Conservation (phyloP, 441 rosid species). For the Gossypium aridum region DNA sequence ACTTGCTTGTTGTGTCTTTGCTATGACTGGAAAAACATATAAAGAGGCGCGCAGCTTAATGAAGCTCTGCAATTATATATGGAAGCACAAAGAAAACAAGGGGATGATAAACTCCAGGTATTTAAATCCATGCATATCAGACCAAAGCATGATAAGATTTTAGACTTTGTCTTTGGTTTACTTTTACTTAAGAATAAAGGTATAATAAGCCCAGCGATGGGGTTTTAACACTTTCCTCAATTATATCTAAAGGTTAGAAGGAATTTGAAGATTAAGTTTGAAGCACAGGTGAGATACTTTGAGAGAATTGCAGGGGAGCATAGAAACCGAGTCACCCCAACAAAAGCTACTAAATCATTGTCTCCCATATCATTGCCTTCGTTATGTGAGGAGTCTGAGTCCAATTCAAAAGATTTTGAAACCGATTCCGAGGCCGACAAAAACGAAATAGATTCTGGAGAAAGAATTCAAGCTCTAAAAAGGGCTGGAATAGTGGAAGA, state of each 20-base stretch:
- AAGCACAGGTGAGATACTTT: slow-evolving; percentile 47
- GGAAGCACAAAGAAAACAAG: slow-evolving; percentile 31
- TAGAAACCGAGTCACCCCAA: slow-evolving; percentile 9
- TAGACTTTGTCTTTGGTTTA: background rate
- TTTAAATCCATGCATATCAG: background rate
- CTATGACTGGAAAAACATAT: background rate
- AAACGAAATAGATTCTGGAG: slow-evolving; percentile 24
- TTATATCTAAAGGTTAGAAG: slow-evolving; percentile 32
- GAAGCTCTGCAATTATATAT: slow-evolving; percentile 43
- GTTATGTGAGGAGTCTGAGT: slow-evolving; percentile 51
- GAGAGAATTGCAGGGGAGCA: slow-evolving; percentile 32
- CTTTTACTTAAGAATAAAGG: no score
- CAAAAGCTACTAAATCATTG: slow-evolving; percentile 21
- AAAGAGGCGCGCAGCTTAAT: slow-evolving; percentile 49
- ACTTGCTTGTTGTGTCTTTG: background rate
- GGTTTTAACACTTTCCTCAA: background rate
- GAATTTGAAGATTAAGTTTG: slow-evolving; percentile 44
- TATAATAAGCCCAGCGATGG: no score
- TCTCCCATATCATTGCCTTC: slow-evolving; percentile 40
- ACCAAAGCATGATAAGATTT: background rate
- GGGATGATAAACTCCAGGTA: slow-evolving; percentile 43
- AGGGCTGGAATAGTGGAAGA: slow-evolving; percentile 19
- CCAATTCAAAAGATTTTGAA: slow-evolving; percentile 28
- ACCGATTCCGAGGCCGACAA: slow-evolving; percentile 31
- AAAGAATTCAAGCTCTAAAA: slow-evolving; percentile 25